Percentiles rank a stretch among this genome's conserved stretches.
phyloP scores from a whole-genome alignment of 2,329 filamentous ascomycete genomes.

The Cladophialophora immunda region DNA sequence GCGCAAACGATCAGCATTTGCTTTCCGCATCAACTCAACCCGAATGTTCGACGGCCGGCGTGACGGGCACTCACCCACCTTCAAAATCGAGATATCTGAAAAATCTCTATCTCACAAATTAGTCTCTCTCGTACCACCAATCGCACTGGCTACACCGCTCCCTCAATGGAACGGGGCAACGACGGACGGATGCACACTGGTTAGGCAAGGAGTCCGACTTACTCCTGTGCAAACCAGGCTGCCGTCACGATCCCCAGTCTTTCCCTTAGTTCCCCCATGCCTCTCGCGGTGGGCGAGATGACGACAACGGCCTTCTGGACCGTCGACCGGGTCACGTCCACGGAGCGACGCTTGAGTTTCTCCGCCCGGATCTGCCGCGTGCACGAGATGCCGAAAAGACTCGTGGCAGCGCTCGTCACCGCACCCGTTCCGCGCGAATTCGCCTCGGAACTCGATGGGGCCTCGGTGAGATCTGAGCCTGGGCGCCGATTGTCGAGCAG shows the following conservation, averaged over 20 bases:
- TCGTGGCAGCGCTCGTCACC: conserved; percentile 62
- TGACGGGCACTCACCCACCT: conserved; percentile 53
- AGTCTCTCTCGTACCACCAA: neutral
- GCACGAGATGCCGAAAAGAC: conserved; percentile 94
- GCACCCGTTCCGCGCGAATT: neutral
- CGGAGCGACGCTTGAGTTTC: conserved; percentile 76
- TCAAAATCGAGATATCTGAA: conserved; percentile 86
- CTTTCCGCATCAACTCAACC: neutral
- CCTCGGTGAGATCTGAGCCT: neutral
- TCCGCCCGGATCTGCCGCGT: conserved; percentile 88
- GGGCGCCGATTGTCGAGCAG: conserved; percentile 64
- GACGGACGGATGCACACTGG: neutral
- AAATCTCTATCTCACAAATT: conserved; percentile 69
- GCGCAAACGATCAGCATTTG: neutral
- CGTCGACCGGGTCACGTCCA: conserved; percentile 94
- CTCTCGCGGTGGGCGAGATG: conserved; percentile 87
- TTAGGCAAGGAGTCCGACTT: conserved; percentile 43
- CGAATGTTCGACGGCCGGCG: neutral
- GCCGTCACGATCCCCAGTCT: conserved; percentile 88
- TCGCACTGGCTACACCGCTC: neutral
- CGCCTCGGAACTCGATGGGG: neutral
- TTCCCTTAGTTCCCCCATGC: conserved; percentile 89
- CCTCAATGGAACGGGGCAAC: neutral
- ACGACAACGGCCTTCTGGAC: conserved; percentile 98
- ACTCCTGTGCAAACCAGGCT: conserved; percentile 94